These are phyloP conservation scores for Aspergillus kassunensis DNA, from an alignment of 495 filamentous ascomycete species.

Conservation along the genomic window DNA sequence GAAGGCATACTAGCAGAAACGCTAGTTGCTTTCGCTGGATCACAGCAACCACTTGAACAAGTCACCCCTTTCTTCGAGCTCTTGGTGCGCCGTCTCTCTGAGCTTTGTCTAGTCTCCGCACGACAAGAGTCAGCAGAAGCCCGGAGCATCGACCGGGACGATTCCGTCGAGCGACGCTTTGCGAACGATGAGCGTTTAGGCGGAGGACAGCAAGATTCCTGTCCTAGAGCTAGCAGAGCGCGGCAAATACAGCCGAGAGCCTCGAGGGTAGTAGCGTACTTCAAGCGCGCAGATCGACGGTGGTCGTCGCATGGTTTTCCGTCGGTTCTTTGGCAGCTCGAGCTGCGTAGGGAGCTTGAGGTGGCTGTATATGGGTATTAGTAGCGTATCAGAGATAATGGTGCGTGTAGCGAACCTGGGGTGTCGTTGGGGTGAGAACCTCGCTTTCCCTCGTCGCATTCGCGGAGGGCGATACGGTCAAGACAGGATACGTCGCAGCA, in stretches of 20 bases:
- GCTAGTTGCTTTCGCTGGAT: not conserved
- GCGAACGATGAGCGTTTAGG: constrained; percentile 5
- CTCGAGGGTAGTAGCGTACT: constrained; percentile 38
- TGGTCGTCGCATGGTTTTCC: constrained; percentile 26
- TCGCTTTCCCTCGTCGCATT: not conserved
- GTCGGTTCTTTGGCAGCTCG: not conserved
- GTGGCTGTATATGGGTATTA: not conserved
- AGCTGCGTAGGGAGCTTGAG: not conserved
- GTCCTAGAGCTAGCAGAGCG: constrained; percentile 47
- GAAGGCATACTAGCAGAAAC: no score
- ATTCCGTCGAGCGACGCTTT: constrained; percentile 12
- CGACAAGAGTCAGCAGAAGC: constrained; percentile 14
- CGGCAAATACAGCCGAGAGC: constrained; percentile 54
- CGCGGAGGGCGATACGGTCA: not conserved
- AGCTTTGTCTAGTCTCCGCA: not conserved
- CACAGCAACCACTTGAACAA: not conserved
- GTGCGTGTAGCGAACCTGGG: not conserved
- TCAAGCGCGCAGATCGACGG: constrained; percentile 25
- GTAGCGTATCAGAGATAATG: not conserved
- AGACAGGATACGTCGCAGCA: not conserved
- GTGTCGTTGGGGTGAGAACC: not conserved
- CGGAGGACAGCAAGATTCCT: constrained; percentile 47
- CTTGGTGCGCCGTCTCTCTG: not conserved
- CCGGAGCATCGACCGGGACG: constrained; percentile 1
- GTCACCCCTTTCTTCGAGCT: not conserved